phyloP scores from a whole-genome alignment of 2,329 filamentous ascomycete species.

The Epichloe coenophiala region DNA sequence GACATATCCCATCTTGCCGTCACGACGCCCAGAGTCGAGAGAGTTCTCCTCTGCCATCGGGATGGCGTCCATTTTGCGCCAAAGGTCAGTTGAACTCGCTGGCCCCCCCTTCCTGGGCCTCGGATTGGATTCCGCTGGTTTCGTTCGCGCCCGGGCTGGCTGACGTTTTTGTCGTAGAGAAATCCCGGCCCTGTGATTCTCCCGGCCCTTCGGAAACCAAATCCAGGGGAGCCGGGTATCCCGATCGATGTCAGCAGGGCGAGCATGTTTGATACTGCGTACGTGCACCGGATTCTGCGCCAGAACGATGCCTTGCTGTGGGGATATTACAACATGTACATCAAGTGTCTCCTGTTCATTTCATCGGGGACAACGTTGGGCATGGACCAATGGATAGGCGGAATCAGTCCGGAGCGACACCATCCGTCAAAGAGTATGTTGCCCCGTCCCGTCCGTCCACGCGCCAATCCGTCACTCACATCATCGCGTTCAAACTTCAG shows the following conservation, averaged over 20 bases:
- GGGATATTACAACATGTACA: conserved; percentile 28
- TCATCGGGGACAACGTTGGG: conserved; percentile 24
- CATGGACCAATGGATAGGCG: conserved; percentile 28
- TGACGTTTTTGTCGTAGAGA: conserved; percentile 2
- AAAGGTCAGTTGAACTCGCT: conserved; percentile 15
- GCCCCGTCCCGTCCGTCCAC: too few species aligned
- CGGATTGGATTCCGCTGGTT: neutral
- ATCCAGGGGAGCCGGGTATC: conserved; percentile 17
- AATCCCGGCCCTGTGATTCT: conserved; percentile 9
- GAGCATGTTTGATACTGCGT: conserved; percentile 32
- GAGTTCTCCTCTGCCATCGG: conserved; percentile 27
- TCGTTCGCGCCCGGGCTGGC: neutral
- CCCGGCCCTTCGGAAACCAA: conserved; percentile 7
- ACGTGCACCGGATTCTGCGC: conserved; percentile 27
- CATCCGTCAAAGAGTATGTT: conserved; percentile 14
- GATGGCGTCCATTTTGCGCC: conserved; percentile 27
- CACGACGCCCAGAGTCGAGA: conserved; percentile 22
- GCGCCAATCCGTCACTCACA: too few species aligned
- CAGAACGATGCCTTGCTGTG: conserved; percentile 22
- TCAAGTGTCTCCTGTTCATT: conserved; percentile 19
- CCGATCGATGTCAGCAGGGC: conserved; percentile 28
- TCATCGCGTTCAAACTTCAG: conserved; percentile 8
- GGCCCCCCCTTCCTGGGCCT: too few species aligned
- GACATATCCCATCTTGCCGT: conserved; percentile 29
- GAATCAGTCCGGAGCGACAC: conserved; percentile 19